Evolutionary conservation across 441 rosid genomes (phyloP).

Genomic region (Biscutella laevigata): DNA sequence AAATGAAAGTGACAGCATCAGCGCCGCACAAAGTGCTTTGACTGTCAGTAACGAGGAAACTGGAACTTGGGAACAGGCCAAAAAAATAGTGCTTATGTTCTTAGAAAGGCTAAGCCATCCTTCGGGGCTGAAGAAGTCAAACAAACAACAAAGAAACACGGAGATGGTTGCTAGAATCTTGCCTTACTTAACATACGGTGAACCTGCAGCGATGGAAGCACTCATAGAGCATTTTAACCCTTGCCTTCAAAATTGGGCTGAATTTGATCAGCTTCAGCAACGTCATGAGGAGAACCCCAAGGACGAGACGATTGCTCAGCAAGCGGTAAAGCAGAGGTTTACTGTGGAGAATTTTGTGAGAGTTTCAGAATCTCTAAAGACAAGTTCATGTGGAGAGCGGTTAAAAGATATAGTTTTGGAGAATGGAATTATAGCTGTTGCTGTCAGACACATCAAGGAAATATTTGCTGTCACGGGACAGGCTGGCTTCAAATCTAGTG

Average conservation of each 20-base stretch:
- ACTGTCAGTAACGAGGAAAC: conserved; percentile 83
- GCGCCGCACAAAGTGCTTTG: conserved; percentile 70
- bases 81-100: conserved; percentile 98
- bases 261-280: conserved; percentile 75
- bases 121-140: conserved; percentile 81
- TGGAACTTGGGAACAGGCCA: conserved; percentile 95
- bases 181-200: conserved; percentile 99
- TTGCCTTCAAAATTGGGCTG: conserved; percentile 86
- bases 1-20: conserved; percentile 87
- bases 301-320: conserved; percentile 63
- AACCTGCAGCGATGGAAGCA: conserved; percentile 99
- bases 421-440: conserved; percentile 81
- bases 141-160: conserved; percentile 97
- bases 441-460: conserved; percentile 72
- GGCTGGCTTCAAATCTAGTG: conserved; percentile 66
- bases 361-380: conserved; percentile 97
- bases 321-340: conserved; percentile 76
- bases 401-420: conserved; percentile 90
- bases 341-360: conserved; percentile 92
- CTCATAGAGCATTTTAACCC: conserved; percentile 90
- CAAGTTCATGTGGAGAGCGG: conserved; percentile 99
- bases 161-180: conserved; percentile 99
- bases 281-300: conserved; percentile 65
- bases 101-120: conserved; percentile 94
- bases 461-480: conserved; percentile 73